Evolutionary conservation across 441 rosid species (phyloP).

Genomic region (Cnidoscolus chayamansa): DNA sequence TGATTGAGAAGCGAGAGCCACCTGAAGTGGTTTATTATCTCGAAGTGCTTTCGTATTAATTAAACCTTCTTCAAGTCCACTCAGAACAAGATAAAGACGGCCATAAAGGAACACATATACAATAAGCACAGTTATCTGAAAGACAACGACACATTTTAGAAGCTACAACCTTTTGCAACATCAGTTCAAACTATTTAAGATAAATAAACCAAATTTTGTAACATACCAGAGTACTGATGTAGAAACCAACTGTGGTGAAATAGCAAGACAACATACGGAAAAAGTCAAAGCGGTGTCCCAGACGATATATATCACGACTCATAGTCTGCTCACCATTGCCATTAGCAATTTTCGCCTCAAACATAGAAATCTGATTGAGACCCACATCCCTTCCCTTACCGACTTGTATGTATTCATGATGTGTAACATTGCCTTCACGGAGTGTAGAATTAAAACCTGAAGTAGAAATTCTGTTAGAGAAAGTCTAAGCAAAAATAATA

Average conservation of each 20-base stretch:
- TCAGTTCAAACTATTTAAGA: constrained; percentile 1
- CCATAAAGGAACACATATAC: constrained; percentile 98
- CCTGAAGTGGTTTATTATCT: constrained; percentile 91
- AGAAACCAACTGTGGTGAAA: constrained; percentile 96
- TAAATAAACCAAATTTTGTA: constrained; percentile 10
- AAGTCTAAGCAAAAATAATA: constrained; percentile 18
- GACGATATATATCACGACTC: constrained; percentile 94
- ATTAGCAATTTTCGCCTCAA: constrained; percentile 98
- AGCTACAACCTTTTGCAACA: not conserved
- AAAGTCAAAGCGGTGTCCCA: constrained; percentile 97
- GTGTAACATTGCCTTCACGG: constrained; percentile 98
- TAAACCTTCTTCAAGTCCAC: constrained; percentile 93
- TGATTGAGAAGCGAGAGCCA: constrained; percentile 99
- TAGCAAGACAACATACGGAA: constrained; percentile 99
- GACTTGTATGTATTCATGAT: constrained; percentile 99
- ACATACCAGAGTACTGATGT: constrained; percentile 90
- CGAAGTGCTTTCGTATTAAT: constrained; percentile 68
- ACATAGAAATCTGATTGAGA: constrained; percentile 97
- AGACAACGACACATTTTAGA: constrained; percentile 25
- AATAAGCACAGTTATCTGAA: constrained; percentile 93
- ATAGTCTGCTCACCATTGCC: constrained; percentile 99
- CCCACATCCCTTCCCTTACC: constrained; percentile 99
- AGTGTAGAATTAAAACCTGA: constrained; percentile 97
- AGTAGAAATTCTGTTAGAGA: constrained; percentile 21
- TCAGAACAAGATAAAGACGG: constrained; percentile 95